Conservation (phyloP, 306 rosid genomes). For the Dryas alaskensis region DNA sequence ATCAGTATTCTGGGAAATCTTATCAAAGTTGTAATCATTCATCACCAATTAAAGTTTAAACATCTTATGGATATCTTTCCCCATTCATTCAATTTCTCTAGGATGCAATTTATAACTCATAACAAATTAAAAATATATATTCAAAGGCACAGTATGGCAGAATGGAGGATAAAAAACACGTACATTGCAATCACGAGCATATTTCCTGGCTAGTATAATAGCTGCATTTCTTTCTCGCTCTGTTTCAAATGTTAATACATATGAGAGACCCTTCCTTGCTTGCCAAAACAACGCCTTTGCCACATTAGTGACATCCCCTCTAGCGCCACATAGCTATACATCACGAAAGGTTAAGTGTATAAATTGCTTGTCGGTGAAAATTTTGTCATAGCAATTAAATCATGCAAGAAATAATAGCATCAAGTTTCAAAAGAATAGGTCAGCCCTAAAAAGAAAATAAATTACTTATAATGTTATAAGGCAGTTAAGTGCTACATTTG, state of each 20-base stretch:
- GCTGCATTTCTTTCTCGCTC: constrained; percentile 92
- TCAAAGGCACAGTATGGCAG: not conserved
- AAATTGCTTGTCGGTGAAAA: not conserved
- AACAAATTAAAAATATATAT: not conserved
- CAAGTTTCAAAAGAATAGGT: not conserved
- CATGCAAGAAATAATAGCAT: not conserved
- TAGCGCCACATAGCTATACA: constrained; percentile 70
- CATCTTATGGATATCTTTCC: not conserved
- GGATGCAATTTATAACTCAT: no score
- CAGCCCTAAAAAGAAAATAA: not conserved
- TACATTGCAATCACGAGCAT: constrained; percentile 88
- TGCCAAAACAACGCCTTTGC: constrained; percentile 85
- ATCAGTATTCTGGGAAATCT: not conserved
- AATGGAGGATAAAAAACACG: constrained; percentile 18
- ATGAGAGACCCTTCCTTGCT: constrained; percentile 84
- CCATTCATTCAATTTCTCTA: not conserved
- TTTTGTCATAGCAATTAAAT: not conserved
- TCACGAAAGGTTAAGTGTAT: constrained; percentile 22
- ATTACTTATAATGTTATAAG: not conserved
- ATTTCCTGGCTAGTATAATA: constrained; percentile 74
- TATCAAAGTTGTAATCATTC: no score
- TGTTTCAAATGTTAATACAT: constrained; percentile 70
- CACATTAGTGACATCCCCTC: constrained; percentile 52
- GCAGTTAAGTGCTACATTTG: not conserved
- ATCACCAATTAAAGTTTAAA: no score